Evolutionary conservation across 1,284 basidiomycete species (phyloP).

Genomic region (Malassezia cuniculi): DNA sequence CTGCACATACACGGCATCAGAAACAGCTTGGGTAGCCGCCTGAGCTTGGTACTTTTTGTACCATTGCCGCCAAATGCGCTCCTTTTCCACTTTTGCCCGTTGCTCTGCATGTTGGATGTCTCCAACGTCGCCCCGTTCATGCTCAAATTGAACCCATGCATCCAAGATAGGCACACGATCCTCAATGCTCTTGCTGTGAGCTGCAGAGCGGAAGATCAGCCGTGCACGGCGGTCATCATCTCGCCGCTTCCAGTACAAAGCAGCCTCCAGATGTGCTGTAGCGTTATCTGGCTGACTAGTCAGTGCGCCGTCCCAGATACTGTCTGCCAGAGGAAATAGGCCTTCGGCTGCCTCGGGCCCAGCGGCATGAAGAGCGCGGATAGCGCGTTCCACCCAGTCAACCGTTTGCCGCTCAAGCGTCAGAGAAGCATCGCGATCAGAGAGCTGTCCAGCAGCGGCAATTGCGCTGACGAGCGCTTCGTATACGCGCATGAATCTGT

Average conservation of each 20-base stretch:
- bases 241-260: conserved; percentile 22
- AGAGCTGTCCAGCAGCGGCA: conserved; percentile 8
- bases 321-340: conserved; percentile 26
- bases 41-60: conserved; percentile 7
- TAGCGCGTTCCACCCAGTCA: conserved; percentile 30
- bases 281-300: conserved; percentile 22
- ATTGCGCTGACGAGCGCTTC: conserved; percentile 22
- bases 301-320: conserved; percentile 27
- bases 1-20: conserved; percentile 46
- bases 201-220: conserved; percentile 19
- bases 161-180: conserved; percentile 62
- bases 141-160: conserved; percentile 73
- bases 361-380: conserved; percentile 11
- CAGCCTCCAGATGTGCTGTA: conserved; percentile 20
- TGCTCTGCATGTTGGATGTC: conserved; percentile 55
- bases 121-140: conserved; percentile 60
- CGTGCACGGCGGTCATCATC: conserved; percentile 26
- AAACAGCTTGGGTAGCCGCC: conserved; percentile 45
- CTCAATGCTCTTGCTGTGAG: conserved; percentile 14
- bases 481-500: conserved; percentile 34
- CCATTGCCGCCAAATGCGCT: conserved; percentile 50
- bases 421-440: conserved; percentile 16
- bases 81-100: conserved; percentile 46
- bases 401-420: conserved; percentile 21
- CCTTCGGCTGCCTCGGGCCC: conserved; percentile 23